Conservation (phyloP, 2,329 filamentous ascomycete genomes). For the Pleomassaria siparia region DNA sequence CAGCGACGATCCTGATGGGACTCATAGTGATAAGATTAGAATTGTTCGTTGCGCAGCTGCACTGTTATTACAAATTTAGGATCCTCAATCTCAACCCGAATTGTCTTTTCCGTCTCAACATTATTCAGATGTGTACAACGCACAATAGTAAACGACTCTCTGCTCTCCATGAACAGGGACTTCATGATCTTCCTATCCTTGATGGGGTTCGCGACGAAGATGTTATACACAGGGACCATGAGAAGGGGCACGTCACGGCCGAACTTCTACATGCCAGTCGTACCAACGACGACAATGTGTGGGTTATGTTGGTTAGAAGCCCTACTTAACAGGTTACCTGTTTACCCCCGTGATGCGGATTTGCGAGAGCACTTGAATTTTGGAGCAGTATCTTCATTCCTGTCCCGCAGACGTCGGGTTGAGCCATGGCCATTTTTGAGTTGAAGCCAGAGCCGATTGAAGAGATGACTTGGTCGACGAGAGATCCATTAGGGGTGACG, state of each 20-base stretch:
- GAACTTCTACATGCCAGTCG: not conserved
- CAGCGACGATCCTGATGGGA: too few species aligned
- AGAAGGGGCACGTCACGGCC: not conserved
- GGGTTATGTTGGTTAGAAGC: too few species aligned
- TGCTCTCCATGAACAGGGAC: not conserved
- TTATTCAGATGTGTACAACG: not conserved
- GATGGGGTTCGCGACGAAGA: not conserved
- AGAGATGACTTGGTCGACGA: not conserved
- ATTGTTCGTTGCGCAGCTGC: too few species aligned
- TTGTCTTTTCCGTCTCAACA: not conserved
- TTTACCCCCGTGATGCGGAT: not conserved
- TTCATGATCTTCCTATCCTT: not conserved
- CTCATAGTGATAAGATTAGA: too few species aligned
- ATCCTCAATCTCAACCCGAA: not conserved
- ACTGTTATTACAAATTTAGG: not conserved
- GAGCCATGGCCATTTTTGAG: not conserved
- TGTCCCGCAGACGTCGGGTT: not conserved
- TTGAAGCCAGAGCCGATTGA: not conserved
- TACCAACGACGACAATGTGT: not conserved
- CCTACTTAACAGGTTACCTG: too few species aligned
- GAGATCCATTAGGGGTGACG: not conserved
- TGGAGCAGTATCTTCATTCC: not conserved
- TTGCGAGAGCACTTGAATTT: not conserved
- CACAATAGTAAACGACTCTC: not conserved
- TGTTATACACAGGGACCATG: not conserved